Base-by-base conservation (phyloP, 1,284 basidiomycete species). In the Boletus subluridellus region DNA sequence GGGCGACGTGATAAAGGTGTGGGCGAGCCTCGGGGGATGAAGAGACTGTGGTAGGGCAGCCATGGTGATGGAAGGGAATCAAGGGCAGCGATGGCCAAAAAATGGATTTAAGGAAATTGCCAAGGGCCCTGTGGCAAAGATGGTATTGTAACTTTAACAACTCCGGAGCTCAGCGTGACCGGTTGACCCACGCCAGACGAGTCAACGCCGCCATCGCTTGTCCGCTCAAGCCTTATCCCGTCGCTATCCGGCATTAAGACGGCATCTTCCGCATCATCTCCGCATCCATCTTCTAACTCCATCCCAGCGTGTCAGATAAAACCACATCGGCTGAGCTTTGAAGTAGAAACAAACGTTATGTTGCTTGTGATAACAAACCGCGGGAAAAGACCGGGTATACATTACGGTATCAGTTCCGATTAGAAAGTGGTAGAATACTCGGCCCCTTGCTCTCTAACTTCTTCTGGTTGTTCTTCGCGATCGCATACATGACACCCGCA, bases 401-500 rank as follows among this genome's bases (percentile, higher is more conserved):
- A 47, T 55, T 45, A 41, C 55, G 52, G 72, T 71, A 80, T 70
- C 76, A 74, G 66, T 77, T 80, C 69, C 82, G 78, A 64, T 74
- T 79, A 60, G 81, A 69, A 62, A 90, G 69, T 32, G 89, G 89
- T 63, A 90, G 79, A 56, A 88, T 79, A 14, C 70, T 64, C 59
- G 81, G 78, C 39, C 77, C 74, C 58, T 75, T 73, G 60, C 71
- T 73, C 64, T 90, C 87, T 56, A 77, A 71, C 74, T 86, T 90
- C 73, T 87, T 89, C 76, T 93, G 91, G 69, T 92, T 91, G 73
- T 86, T 92, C 78, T 95, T 95, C 51, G 94, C 94, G 14, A 95
- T 81, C 21, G 94, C 91, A 72, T 95, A 96, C 58, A 95, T 78
- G 53, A 95, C 71, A 11, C 95, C 96, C 26, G 96, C 94, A 64